A percentile compares a stretch with the other conserved stretches of the same genome.
Conservation (phyloP, 176 grass and related monocot species). For the Oryza punctata region DNA sequence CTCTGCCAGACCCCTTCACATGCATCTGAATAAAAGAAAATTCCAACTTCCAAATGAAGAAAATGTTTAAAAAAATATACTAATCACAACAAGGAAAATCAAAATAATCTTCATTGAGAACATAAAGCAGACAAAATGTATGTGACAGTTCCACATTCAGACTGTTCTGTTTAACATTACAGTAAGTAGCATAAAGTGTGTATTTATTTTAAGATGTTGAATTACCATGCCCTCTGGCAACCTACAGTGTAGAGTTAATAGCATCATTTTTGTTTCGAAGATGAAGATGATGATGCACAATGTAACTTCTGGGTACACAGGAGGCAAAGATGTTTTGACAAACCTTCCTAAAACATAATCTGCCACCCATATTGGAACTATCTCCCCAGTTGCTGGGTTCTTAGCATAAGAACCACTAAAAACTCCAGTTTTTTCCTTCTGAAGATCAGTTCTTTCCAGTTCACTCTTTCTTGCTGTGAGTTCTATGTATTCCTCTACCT, state of each 20-base stretch:
- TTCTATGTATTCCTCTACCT: constrained; percentile 83
- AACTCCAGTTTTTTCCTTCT: constrained; percentile 97
- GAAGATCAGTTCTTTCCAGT: constrained; percentile 97
- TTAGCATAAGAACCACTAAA: constrained; percentile 96
- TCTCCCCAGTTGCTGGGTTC: constrained; percentile 83
- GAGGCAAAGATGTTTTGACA: constrained; percentile 33
- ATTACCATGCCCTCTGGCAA: neutral
- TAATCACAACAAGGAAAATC: neutral
- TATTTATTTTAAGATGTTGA: neutral
- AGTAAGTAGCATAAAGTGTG: neutral
- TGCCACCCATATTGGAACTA: constrained; percentile 96
- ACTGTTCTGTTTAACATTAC: neutral
- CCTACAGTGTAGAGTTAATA: neutral
- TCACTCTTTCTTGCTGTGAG: constrained; percentile 86
- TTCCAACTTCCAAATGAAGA: constrained; percentile 10
- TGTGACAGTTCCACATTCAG: neutral
- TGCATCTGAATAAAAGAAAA: neutral
- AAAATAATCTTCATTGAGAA: neutral
- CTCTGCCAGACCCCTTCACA: neutral
- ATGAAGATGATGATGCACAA: constrained; percentile 31
- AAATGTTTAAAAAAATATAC: neutral
- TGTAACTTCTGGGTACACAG: neutral
- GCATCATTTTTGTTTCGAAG: neutral
- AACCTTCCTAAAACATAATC: constrained; percentile 99
- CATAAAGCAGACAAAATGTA: neutral